A percentile compares a stretch with the other conserved stretches of the same genome.
phyloP scores from a whole-genome alignment of 2,329 filamentous ascomycete species.

The Penicillium vulpinum region DNA sequence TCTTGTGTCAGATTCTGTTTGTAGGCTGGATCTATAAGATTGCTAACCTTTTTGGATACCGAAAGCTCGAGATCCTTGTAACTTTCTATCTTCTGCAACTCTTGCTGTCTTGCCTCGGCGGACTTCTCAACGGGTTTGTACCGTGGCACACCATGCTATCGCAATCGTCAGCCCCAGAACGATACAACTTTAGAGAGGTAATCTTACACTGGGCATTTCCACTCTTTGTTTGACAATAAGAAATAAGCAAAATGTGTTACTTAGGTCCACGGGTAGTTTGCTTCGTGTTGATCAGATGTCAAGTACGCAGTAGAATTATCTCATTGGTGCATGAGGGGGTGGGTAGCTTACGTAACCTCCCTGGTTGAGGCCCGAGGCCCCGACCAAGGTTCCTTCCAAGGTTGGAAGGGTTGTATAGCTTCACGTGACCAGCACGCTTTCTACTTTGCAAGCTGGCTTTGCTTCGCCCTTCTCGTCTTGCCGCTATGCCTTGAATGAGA shows the following conservation, averaged over 20 bases:
- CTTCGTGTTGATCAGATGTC: constrained; percentile 1
- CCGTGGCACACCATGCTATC: constrained; percentile 81
- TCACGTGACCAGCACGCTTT: constrained; percentile 15
- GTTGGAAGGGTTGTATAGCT: not conserved
- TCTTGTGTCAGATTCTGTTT: constrained; percentile 13
- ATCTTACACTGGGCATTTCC: constrained; percentile 7
- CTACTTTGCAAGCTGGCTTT: constrained; percentile 5
- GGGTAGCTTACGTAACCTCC: not conserved
- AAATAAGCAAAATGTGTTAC: not conserved
- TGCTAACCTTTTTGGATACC: constrained; percentile 64
- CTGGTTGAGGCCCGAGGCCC: too few relatives aligned
- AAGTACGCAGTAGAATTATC: not conserved
- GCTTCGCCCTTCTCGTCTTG: not conserved
- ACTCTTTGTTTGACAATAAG: not conserved
- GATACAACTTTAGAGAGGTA: not conserved
- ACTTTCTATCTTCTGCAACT: constrained; percentile 71
- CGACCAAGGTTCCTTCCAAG: not conserved
- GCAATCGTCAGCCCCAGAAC: constrained; percentile 24
- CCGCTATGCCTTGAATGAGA: constrained; percentile 1
- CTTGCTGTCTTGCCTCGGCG: constrained; percentile 69
- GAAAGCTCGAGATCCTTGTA: constrained; percentile 71
- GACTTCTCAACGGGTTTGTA: constrained; percentile 60
- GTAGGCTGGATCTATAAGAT: not conserved
- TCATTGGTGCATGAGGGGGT: not conserved
- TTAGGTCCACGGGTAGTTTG: too few relatives aligned